These are phyloP conservation scores for Rhodosporidiobolus sp. DNA, from an alignment of 768 basidiomycete genomes.

Conservation along the genomic window DNA sequence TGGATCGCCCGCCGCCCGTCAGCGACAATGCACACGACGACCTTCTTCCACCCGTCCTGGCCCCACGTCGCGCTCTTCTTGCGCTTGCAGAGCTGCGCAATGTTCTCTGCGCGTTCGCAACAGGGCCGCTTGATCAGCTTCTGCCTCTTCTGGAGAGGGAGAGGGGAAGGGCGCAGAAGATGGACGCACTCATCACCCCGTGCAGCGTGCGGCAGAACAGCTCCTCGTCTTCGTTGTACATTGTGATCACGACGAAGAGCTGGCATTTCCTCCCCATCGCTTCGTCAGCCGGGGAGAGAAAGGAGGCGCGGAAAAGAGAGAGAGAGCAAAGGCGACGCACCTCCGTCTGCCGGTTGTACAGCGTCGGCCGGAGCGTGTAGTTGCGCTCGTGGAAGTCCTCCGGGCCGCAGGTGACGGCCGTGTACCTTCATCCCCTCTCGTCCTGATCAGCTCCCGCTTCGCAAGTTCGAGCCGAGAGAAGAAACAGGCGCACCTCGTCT, in stretches of 20 bases:
- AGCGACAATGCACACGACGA: constrained; percentile 50
- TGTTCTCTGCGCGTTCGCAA: constrained; percentile 46
- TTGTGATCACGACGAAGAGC: constrained; percentile 88
- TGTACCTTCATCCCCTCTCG: constrained; percentile 48
- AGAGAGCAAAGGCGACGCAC: constrained; percentile 7
- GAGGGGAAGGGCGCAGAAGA: background rate
- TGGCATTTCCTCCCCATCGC: too few species aligned
- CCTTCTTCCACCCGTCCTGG: constrained; percentile 53
- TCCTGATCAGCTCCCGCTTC: constrained; percentile 36
- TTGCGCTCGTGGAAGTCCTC: constrained; percentile 82
- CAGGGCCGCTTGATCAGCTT: background rate
- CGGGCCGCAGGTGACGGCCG: constrained; percentile 89
- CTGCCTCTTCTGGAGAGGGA: too few species aligned
- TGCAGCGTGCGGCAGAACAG: constrained; percentile 44
- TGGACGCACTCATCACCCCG: constrained; percentile 41
- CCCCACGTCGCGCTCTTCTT: constrained; percentile 50
- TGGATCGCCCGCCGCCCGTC: constrained; percentile 52
- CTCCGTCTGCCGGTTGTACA: constrained; percentile 75
- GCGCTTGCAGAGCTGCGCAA: constrained; percentile 49
- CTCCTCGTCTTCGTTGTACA: constrained; percentile 79
- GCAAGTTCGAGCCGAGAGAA: constrained; percentile 33
- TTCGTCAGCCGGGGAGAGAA: too few species aligned
- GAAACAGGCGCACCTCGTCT: constrained; percentile 56
- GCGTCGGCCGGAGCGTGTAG: constrained; percentile 80
- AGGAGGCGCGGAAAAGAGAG: too few species aligned